Percentiles rank a stretch among this genome's conserved stretches.
phyloP scores from a whole-genome alignment of 2,329 filamentous ascomycete species.

The Byssochlamys sp. region DNA sequence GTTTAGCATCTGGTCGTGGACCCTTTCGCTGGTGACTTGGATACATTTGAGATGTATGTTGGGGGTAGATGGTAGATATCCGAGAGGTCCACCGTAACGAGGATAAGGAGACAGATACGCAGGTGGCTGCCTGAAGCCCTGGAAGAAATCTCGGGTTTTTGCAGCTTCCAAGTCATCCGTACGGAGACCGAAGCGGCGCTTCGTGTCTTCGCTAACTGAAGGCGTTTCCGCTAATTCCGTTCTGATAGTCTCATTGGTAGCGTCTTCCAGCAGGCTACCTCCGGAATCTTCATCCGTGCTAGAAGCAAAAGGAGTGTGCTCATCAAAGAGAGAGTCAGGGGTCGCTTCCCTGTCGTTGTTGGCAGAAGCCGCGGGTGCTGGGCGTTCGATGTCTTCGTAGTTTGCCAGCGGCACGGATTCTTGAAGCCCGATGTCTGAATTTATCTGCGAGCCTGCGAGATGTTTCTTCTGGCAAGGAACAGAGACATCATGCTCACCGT shows the following conservation, averaged over 20 bases:
- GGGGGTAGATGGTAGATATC: slow-evolving; percentile 23
- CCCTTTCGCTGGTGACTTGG: slow-evolving; percentile 12
- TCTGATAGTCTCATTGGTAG: not conserved
- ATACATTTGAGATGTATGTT: slow-evolving; percentile 18
- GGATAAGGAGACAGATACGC: slow-evolving; percentile 26
- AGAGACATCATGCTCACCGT: slow-evolving; percentile 8
- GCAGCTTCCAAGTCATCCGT: slow-evolving; percentile 14
- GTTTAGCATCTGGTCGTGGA: slow-evolving; percentile 13
- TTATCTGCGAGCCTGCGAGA: not conserved
- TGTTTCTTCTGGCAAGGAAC: slow-evolving; percentile 12
- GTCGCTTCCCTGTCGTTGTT: slow-evolving; percentile 8
- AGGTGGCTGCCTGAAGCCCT: slow-evolving; percentile 9
- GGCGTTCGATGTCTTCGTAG: slow-evolving; percentile 1
- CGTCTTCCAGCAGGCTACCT: not conserved
- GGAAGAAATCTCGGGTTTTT: slow-evolving; percentile 15
- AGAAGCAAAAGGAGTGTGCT: slow-evolving; percentile 6
- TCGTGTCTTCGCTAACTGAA: slow-evolving; percentile 12
- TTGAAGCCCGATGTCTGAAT: not conserved
- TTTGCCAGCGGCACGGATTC: slow-evolving; percentile 1
- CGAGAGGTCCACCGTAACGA: slow-evolving; percentile 14
- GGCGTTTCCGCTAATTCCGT: not conserved
- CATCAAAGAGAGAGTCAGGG: slow-evolving; percentile 13
- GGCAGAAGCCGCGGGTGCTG: not conserved
- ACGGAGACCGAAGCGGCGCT: slow-evolving; percentile 13
- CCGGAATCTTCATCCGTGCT: not conserved